Conservation (phyloP, 1,284 basidiomycete species). For the Xerocomus nothofagi region DNA sequence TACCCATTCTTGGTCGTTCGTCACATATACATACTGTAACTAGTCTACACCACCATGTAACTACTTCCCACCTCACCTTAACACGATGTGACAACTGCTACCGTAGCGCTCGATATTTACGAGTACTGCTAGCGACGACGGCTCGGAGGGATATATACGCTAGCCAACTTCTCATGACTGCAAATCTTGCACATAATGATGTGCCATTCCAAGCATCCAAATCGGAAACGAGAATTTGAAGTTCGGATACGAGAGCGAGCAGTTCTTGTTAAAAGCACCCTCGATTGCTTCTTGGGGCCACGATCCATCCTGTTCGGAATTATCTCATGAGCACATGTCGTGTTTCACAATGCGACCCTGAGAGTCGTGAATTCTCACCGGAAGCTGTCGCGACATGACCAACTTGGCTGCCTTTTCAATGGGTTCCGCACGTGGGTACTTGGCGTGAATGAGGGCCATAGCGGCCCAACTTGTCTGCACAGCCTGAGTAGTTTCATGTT, state of each 20-base stretch:
- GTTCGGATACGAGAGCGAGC: slow-evolving; percentile 93
- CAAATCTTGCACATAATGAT: too few relatives aligned
- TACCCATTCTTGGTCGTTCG: too few relatives aligned
- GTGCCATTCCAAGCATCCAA: slow-evolving; percentile 91
- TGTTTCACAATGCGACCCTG: not conserved
- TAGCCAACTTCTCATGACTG: too few relatives aligned
- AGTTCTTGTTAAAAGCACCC: slow-evolving; percentile 93
- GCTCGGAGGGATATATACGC: too few relatives aligned
- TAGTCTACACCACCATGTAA: too few relatives aligned
- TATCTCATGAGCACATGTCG: not conserved
- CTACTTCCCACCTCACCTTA: too few relatives aligned
- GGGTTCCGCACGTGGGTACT: slow-evolving; percentile 78
- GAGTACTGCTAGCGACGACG: too few relatives aligned
- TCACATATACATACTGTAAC: too few relatives aligned
- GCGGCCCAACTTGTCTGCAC: slow-evolving; percentile 96
- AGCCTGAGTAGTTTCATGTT: slow-evolving; percentile 84
- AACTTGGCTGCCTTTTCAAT: slow-evolving; percentile 80
- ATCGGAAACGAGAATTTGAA: slow-evolving; percentile 96
- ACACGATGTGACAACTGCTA: too few relatives aligned
- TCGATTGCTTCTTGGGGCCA: slow-evolving; percentile 97
- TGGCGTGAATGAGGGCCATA: slow-evolving; percentile 88
- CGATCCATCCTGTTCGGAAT: slow-evolving; percentile 82
- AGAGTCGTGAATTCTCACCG: slow-evolving; percentile 45
- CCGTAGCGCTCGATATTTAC: too few relatives aligned
- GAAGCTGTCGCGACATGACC: slow-evolving; percentile 88